These are phyloP conservation scores for Antitrichia curtipendula DNA, from an alignment of 225 moss, liverwort and hornwort species.

Conservation along the genomic window DNA sequence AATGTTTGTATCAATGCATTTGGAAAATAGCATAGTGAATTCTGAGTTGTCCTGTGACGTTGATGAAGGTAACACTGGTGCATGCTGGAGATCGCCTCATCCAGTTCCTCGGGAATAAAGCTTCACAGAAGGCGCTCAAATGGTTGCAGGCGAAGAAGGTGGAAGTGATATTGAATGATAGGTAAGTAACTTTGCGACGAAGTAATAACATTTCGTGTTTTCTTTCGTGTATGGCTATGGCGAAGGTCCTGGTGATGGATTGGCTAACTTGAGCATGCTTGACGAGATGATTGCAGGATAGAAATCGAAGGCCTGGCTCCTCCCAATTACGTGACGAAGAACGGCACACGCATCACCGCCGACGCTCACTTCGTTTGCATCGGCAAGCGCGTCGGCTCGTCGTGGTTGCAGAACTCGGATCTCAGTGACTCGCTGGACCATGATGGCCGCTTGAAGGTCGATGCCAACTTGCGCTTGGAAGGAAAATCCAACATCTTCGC, in stretches of 20 bases:
- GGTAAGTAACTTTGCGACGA: not conserved
- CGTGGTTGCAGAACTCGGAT: constrained; percentile 52
- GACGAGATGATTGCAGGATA: constrained; percentile 3
- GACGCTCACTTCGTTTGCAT: constrained; percentile 58
- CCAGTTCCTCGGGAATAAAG: constrained; percentile 56
- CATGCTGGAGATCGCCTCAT: constrained; percentile 49
- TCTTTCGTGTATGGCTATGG: not conserved
- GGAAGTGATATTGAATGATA: constrained; percentile 66
- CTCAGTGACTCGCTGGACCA: constrained; percentile 32
- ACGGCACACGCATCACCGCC: constrained; percentile 53
- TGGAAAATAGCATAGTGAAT: not conserved
- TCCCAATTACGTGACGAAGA: constrained; percentile 48
- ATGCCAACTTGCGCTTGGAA: constrained; percentile 34
- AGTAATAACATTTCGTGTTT: no score
- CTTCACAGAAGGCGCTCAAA: constrained; percentile 48
- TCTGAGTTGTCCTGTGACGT: not conserved
- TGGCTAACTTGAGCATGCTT: not conserved
- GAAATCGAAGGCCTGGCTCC: constrained; percentile 18
- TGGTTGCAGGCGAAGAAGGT: constrained; percentile 76
- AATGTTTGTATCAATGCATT: not conserved
- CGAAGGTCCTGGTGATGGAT: not conserved
- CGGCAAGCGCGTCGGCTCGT: constrained; percentile 58
- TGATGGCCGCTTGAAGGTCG: constrained; percentile 56
- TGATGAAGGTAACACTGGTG: constrained; percentile 41
- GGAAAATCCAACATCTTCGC: constrained; percentile 57